Base-by-base conservation (phyloP, 1,284 basidiomycete genomes). In the Puccinia coronata region DNA sequence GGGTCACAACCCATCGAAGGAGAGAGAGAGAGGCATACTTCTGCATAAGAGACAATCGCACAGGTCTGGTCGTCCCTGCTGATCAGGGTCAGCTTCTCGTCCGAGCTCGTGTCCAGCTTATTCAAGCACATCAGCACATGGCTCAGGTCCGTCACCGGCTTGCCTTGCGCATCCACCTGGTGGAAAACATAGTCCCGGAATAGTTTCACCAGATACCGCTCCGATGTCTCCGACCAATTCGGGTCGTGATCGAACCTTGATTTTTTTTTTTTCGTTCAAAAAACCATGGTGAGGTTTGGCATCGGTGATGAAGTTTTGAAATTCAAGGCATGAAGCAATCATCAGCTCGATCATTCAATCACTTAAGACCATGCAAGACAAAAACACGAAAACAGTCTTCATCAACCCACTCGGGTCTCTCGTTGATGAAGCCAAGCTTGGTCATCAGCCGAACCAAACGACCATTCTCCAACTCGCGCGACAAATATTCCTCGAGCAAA, bases 111-210 rank as follows among this genome's bases (percentile, higher is more conserved):
- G 85, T 99, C 96, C 76, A 98, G 90, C 92, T 95, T 84, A 23
- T 61, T 80, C 41, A 65, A 49, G 28, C 69, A 55, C 8, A 59
- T 71, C 39, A 98, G 87, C n/a, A 98, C 95, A 87, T 98, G 95
- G 0, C 91, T 90, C 82, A 98, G 87, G 85, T 97, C 96, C 77
- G 98, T 89, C 16, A 98, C 91, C 0, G 97, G 96, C 82, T 92
- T 91, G 14, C 94, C 94, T 82, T 91, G 90, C 84, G 95, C 93
- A 84, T 97, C 95, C 61, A 97, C 92, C 84, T 96, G 94, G 86
- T 99, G 97, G 88, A 99, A 99, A 61, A 99, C 95, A 85, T 94
- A 96, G 87, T 99, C 97, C 39, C 97, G 90, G 90, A 99, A 99
- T 72, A 99, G 90, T 88, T 97, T 98, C 88, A 99, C 90, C 84